Conservation (phyloP, 768 basidiomycete species). For the Psilocybe azurescens region DNA sequence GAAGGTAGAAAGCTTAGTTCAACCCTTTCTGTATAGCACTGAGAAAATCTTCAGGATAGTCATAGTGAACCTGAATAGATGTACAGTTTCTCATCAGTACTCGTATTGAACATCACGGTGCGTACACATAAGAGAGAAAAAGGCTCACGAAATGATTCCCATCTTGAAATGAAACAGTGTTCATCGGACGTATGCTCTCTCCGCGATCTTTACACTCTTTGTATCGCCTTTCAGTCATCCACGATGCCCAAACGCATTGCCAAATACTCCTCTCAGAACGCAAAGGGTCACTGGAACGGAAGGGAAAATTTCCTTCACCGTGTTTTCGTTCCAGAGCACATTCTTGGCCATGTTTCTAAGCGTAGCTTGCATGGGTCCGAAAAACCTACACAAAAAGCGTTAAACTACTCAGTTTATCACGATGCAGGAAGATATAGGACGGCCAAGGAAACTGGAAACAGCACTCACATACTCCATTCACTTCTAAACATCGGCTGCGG, state of each 20-base stretch:
- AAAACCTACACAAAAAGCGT: background rate
- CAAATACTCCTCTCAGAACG: background rate
- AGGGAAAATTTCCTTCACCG: background rate
- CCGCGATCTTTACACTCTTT: background rate
- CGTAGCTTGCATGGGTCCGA: background rate
- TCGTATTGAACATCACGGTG: background rate
- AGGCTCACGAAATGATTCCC: constrained; percentile 2
- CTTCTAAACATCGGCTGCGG: background rate
- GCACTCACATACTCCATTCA: background rate
- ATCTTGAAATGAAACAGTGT: background rate
- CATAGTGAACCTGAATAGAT: no score
- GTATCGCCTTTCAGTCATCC: background rate
- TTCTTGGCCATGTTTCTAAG: background rate
- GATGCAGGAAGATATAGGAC: no score
- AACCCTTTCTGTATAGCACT: no score
- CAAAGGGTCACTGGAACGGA: background rate
- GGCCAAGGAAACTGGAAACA: background rate
- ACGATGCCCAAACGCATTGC: background rate
- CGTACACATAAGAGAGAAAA: no score
- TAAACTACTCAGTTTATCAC: no score
- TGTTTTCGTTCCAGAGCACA: background rate
- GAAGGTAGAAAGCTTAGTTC: no score
- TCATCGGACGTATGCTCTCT: background rate
- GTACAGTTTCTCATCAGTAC: no score
- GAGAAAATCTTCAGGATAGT: no score